Evolutionary conservation across 768 basidiomycete species (phyloP).

Genomic region (Termitomyces sp.): DNA sequence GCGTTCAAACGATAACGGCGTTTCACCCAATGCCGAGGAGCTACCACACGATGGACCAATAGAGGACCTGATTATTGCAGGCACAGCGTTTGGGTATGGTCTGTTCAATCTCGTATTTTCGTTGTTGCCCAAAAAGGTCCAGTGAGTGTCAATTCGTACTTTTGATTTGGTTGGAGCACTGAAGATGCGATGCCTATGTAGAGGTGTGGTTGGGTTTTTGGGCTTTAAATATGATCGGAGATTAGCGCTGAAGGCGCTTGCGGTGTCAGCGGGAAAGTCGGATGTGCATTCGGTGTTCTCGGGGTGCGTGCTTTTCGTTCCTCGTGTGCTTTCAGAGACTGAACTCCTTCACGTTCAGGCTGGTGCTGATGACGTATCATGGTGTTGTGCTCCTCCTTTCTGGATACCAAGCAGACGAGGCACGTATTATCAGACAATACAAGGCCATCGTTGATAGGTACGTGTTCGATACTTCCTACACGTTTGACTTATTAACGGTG

Average conservation of each 20-base stretch:
- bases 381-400: constrained; percentile 66
- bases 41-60: constrained; percentile 48
- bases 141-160: constrained; percentile 35
- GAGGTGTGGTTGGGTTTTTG: constrained; percentile 69
- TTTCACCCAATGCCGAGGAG: not conserved
- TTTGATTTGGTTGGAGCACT: not conserved
- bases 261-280: constrained; percentile 58
- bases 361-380: constrained; percentile 81
- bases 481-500: not conserved
- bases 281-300: constrained; percentile 79
- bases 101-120: constrained; percentile 82
- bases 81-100: constrained; percentile 74
- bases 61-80: constrained; percentile 71
- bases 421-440: constrained; percentile 59
- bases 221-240: constrained; percentile 73
- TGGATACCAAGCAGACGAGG: constrained; percentile 76
- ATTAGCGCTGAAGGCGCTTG: constrained; percentile 64
- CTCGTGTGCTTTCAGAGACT: not conserved
- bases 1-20: constrained; percentile 7
- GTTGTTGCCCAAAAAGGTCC: constrained; percentile 64
- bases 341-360: constrained; percentile 27
- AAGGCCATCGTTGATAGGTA: constrained; percentile 61
- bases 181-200: constrained; percentile 18
- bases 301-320: constrained; percentile 42
- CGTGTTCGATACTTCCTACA: constrained; percentile 13